A percentile compares a stretch with the other conserved stretches of the same genome.
phyloP scores from a whole-genome alignment of 2,329 filamentous ascomycete genomes.

The Talaromyces islandicus region DNA sequence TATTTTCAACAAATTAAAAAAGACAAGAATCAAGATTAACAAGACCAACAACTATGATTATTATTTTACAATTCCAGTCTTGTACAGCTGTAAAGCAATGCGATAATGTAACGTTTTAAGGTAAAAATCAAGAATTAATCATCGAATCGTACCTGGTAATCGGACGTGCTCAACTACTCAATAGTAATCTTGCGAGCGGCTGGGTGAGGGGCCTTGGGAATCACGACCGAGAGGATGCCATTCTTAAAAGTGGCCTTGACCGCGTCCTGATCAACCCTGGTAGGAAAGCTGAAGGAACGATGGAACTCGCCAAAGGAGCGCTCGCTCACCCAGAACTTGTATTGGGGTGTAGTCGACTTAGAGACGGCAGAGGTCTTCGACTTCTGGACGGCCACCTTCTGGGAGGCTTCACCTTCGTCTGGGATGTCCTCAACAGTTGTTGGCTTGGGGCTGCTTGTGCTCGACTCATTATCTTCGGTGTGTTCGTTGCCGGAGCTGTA shows the following conservation, averaged over 20 bases:
- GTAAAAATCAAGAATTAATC: neutral
- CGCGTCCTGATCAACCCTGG: slow-evolving; percentile 48
- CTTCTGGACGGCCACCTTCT: slow-evolving; percentile 16
- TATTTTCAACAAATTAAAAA: no score
- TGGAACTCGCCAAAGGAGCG: slow-evolving; percentile 51
- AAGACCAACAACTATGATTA: no score
- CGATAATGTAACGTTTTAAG: neutral
- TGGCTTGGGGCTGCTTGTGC: slow-evolving; percentile 1
- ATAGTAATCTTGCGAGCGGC: slow-evolving; percentile 46
- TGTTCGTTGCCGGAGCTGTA: slow-evolving; percentile 12
- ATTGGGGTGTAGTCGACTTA: neutral
- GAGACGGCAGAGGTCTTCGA: slow-evolving; percentile 22
- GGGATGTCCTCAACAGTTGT: slow-evolving; percentile 7
- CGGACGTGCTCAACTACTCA: slow-evolving; percentile 20
- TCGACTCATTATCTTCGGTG: no score
- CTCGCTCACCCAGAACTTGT: slow-evolving; percentile 52
- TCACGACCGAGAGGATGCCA: slow-evolving; percentile 48
- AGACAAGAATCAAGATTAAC: no score
- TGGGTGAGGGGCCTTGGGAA: slow-evolving; percentile 48
- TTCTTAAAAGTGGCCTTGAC: slow-evolving; percentile 54
- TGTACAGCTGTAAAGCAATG: neutral
- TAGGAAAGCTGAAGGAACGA: slow-evolving; percentile 51
- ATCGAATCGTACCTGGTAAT: neutral
- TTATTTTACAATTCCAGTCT: neutral
- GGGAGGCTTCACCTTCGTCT: slow-evolving; percentile 16